Base-by-base conservation (phyloP, 768 basidiomycete genomes). In the Multifurca ochricompacta region DNA sequence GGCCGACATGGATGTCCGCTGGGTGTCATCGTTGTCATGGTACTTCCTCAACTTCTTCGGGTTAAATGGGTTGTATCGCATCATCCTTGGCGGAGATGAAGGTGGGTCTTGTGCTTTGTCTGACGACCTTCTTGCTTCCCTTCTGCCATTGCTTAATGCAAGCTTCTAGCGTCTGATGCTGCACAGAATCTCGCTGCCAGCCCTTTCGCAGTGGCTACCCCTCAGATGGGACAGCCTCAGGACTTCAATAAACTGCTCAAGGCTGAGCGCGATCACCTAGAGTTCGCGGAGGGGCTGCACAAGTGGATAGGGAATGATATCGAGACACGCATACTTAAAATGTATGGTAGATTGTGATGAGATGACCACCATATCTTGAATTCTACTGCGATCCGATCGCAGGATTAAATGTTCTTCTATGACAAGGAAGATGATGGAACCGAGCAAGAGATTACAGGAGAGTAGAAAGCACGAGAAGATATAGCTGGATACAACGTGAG, bases 11-110 rank as follows among this genome's bases (percentile, higher is more conserved):
- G 95, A 98, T 69, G 96, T 97, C 10, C 81, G 91, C 71, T 99
- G 96, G 94, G 96, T 98, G 30, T 99, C 96, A 19, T 96, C 96
- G 10, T 75, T 98, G 51, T 94, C 91, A 16, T 98, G 96, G 96
- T 99, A 98, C 72, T 98, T 99, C 71, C 82, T 98, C 64, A 98
- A 97, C 74, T 90, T 97, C 72, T 98, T 99, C 69, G 95, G 95
- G 50, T 72, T 99, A 58, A 97, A 97, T 65, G 94, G 93, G 16
- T 70, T 99, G 16, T 99, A 98, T 74, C 88, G 87, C 45, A 83
- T 98, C 56, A 80, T 98, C 55, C 83, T 99, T 56, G 94, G 93
- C 8, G 78, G 78, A 36, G 91, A 94, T 51, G 92, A 94, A 64
- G 79, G 95, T 94, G 60, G 64, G 84, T 72, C 42, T 49, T 52